Evolutionary conservation across 2,329 filamentous ascomycete genomes (phyloP), one percentile per base, ranked within the genome.

Genomic region (Parafenestella ontariensis): DNA sequence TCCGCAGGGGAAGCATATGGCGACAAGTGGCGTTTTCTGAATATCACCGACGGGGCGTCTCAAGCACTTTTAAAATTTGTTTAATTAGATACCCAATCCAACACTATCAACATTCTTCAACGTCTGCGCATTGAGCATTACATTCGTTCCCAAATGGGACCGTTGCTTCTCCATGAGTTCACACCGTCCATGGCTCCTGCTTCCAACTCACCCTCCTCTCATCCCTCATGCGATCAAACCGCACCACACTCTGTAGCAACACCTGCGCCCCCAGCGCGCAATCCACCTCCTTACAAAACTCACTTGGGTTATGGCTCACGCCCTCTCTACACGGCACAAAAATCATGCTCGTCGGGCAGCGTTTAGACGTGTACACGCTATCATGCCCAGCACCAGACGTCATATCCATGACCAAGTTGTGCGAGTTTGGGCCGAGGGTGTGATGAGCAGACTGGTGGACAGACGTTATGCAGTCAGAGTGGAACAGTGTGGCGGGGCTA

Each of bases 341-440:
- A 5, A 81, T 77, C 79, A 82, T 82, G 45, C 75, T 77, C 31
- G 80, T 78, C 15, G 79, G 79, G 53, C 76, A 79, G 23, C 74
- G 71, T 61, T 77, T 78, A 48, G 66, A 77, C 15, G 76, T 67
- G 58, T 79, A 79, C 34, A 81, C 79, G 43, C 68, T 78, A 61
- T 88, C 86, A 71, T 89, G 86, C 0, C 87, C 86, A n/a, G 87
- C 87, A 21, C 86, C 86, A 59, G 81, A 84, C 54, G 82, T 86
- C 77, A 89, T 87, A 20, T 81, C 78, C 60, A 82, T 83, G 54
- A 82, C 83, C 72, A 88, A 83, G 21, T 77, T 77, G 39, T 78
- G 74, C 23, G 78, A 73, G 18, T 79, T 67, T 39, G 64, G 63
- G 0, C 83, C 81, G 1, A 86, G 82, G 1, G 87, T 82, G 1